Evolutionary conservation across 768 basidiomycete species (phyloP), one percentile per base, ranked within the genome.

Genomic region (Paxillus rubicundulus): DNA sequence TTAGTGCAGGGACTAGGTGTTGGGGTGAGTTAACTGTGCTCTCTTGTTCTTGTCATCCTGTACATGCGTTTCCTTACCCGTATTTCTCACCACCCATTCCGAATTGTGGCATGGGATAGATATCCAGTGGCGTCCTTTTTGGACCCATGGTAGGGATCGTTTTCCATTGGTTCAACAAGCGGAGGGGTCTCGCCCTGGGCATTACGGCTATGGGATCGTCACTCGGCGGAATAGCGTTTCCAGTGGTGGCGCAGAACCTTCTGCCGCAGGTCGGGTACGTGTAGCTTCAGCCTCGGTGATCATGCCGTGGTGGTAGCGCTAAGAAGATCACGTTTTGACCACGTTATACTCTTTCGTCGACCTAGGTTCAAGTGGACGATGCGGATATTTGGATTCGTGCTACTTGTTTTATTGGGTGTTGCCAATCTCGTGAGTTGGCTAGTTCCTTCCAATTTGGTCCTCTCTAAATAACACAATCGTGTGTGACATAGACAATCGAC

Each of bases 351-450:
- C 17, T 24, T 41, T 53, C 13, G 4, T 37, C 7, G 4, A n/a
- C 27, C 14, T 37, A 89, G 87, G n/a, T 91, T 90, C 65, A 72
- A 74, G 55, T 91, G 88, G 89, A 87, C 88, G 0, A 81, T 87
- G 76, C 76, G 89, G 12, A 79, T 85, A 30, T 68, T 89, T 39
- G 87, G 81, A 2, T 82, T 89, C 55, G 79, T 88, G 9, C 64
- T 88, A 0, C 54, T 86, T 1, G 55, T 75, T 13, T 62, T 77
- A 1, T 72, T 89, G 4, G 77, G 77, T 2, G 62, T 79, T 12
- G 76, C 80, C 13, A 87, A 85, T 64, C 51, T 88, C 43, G 77
- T 80, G 49, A 55, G 67, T 56, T 20, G 16, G 58, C 66, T 17
- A n/a, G 4, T 16, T 45, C 12, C 21, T 42, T 17, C 47, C 74